Base-by-base conservation (phyloP, 2,329 filamentous ascomycete species). In the Helminthosporium solani region DNA sequence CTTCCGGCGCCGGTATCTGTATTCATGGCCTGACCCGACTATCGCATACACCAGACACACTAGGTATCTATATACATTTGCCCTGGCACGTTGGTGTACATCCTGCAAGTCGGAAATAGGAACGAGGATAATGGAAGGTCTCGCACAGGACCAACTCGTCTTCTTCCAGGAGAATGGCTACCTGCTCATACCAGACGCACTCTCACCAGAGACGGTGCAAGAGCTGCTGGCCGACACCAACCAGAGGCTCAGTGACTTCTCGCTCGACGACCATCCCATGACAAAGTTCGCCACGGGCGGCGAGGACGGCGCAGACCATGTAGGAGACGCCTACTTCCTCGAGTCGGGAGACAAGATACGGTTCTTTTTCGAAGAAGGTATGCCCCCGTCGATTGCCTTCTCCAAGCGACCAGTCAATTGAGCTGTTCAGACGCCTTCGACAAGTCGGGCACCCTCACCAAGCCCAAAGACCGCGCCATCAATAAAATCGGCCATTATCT, bases 251-350 rank as follows among this genome's bases (percentile, higher is more conserved):
- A 75, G 83, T 43, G 77, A 80, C 51, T 91, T 99, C 73, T 79
- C 84, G 30, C 79, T 97, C n/a, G 77, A 82, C 28, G 81, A 87
- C 47, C 94, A 97, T 71, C 92, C 94, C 1, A 86, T 97, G 79
- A 97, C 94, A 7, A 86, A 86, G 66, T 99, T 99, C 80, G 88
- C 87, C 23, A 96, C 92, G 0, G 91, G 91, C 57, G 85, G 82
- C 73, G 77, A 84, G 60, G 73, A 79, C 65, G 72, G 73, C 36
- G 69, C 66, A 36, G 80, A 85, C n/a, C 92, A 97, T 73, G 88
- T 96, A 9, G 91, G 92, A 52, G 94, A 97, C 74, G 84, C 87
- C 66, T 99, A 99, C 78, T 97, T 99, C 74, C 82, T 97, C 2
- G 80, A 78, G 1, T 94, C 87, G 2, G 90, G 90, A 50, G 88